phyloP scores from a whole-genome alignment of 108 stramenopile species.

The Fragilaria crotonensis region DNA sequence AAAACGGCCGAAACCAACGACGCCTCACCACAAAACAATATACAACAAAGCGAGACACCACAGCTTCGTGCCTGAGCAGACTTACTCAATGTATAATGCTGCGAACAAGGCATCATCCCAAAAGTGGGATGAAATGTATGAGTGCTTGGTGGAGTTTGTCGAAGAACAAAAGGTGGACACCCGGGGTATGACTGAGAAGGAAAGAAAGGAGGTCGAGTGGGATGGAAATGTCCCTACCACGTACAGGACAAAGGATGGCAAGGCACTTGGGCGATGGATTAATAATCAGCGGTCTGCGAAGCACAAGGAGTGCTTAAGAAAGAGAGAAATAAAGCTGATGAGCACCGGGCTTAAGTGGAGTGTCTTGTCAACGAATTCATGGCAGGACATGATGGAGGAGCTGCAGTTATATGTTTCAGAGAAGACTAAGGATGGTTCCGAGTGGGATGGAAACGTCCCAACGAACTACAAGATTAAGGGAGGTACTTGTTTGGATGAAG shows the following conservation, averaged over 20 bases:
- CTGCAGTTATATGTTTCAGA: constrained; percentile 69
- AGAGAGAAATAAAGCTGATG: constrained; percentile 60
- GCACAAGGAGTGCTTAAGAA: constrained; percentile 67
- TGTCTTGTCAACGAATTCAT: constrained; percentile 81
- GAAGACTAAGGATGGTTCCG: constrained; percentile 18
- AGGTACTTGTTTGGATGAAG: constrained; percentile 33
- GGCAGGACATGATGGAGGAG: constrained; percentile 81
- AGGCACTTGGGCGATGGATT: constrained; percentile 82
- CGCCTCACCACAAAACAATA: background rate
- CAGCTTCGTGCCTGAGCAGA: background rate
- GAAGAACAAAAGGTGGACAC: constrained; percentile 33
- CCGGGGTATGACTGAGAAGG: constrained; percentile 13
- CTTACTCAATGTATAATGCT: constrained; percentile 11
- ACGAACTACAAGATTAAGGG: constrained; percentile 74
- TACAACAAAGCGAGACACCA: background rate
- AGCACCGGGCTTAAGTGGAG: constrained; percentile 86
- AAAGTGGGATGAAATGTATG: constrained; percentile 87
- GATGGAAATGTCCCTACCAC: constrained; percentile 76
- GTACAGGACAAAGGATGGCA: constrained; percentile 63
- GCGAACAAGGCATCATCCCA: constrained; percentile 42
- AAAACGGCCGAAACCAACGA: constrained; percentile 21
- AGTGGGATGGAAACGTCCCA: constrained; percentile 65
- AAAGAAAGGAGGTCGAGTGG: constrained; percentile 58
- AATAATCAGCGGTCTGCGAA: constrained; percentile 86
- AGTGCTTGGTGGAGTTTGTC: constrained; percentile 62